Conservation (phyloP, 306 rosid genomes). For the Parietaria judaica region DNA sequence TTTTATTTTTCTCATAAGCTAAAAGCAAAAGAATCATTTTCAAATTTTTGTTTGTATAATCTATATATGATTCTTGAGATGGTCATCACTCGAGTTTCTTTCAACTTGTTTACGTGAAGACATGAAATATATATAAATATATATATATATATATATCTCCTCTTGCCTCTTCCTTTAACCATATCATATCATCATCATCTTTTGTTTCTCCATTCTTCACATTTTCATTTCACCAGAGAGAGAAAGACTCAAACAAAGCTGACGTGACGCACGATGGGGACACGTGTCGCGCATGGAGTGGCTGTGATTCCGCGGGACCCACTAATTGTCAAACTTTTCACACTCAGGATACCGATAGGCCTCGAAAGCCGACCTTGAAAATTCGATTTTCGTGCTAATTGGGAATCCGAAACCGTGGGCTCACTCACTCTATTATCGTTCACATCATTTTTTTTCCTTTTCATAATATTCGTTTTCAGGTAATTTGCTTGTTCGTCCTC, state of each 20-base stretch:
- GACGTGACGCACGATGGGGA: slow-evolving; percentile 11
- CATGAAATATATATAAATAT: neutral
- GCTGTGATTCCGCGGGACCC: neutral
- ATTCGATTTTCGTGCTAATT: neutral
- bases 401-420: slow-evolving; percentile 32
- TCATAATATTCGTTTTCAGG: neutral
- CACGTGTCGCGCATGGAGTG: slow-evolving; percentile 1
- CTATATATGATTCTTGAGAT: neutral
- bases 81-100: slow-evolving; percentile 2
- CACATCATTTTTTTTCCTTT: neutral
- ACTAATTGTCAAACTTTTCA: neutral
- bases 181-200: no score
- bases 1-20: neutral
- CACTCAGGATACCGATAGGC: slow-evolving; percentile 11
- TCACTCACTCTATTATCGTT: neutral
- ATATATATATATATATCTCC: neutral
- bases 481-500: no score
- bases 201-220: neutral
- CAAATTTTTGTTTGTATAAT: neutral
- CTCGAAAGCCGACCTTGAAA: neutral
- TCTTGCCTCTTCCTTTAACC: no score
- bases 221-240: slow-evolving; percentile 5
- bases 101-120: slow-evolving; percentile 17
- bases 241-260: neutral
- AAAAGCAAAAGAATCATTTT: neutral